Percentiles rank a stretch among this genome's conserved stretches.
Evolutionary conservation across 139 green algal species (phyloP).

Genomic region (Micractinium conductrix): DNA sequence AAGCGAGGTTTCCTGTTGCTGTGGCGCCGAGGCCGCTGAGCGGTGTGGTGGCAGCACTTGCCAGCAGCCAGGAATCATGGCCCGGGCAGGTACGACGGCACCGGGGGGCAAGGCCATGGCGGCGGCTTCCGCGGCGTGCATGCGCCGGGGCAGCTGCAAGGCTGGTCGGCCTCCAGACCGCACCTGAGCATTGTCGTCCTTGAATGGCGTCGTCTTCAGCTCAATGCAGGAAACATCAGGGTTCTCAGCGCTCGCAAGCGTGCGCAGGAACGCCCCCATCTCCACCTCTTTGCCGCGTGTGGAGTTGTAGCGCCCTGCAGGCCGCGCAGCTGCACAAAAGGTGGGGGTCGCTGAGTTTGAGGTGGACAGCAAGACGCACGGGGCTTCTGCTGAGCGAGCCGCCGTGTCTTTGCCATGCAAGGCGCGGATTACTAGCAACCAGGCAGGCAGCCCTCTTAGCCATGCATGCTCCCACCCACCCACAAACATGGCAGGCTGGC

Average conservation of each 20-base stretch:
- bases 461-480: too few species aligned
- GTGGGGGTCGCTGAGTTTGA: too few species aligned
- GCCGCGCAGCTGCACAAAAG: neutral
- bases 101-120: neutral
- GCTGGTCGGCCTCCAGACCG: neutral
- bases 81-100: neutral
- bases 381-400: too few species aligned
- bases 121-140: neutral
- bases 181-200: neutral
- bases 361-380: too few species aligned
- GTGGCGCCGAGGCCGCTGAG: too few species aligned
- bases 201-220: neutral
- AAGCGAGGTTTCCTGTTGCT: neutral
- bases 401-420: too few species aligned
- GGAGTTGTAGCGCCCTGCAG: neutral
- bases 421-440: too few species aligned
- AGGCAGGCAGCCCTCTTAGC: too few species aligned
- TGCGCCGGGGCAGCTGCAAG: neutral
- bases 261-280: neutral
- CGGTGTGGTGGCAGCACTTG: neutral
- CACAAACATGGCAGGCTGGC: too few species aligned
- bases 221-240: neutral
- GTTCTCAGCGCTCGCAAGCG: neutral
- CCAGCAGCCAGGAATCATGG: neutral
- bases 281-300: neutral